phyloP scores from a whole-genome alignment of 2,329 filamentous ascomycete genomes.

The Paracoccidioides brasiliensis region DNA sequence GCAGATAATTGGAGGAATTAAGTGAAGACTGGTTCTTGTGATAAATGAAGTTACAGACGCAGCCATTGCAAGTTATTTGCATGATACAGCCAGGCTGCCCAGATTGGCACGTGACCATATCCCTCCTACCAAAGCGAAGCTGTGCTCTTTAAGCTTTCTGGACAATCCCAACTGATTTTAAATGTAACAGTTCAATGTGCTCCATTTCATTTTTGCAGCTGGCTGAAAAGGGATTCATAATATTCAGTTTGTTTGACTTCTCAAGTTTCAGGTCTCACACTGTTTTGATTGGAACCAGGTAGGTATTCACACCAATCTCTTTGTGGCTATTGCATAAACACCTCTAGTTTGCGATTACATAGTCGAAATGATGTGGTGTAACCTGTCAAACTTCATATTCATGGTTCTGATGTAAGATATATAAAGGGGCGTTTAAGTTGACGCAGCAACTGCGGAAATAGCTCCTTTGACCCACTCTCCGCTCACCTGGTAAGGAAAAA shows the following conservation, averaged over 20 bases:
- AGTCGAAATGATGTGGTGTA: not conserved
- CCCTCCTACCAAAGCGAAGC: not conserved
- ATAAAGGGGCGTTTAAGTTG: not conserved
- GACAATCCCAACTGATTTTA: not conserved
- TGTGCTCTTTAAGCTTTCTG: not conserved
- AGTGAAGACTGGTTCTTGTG: not conserved
- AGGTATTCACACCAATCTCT: not conserved
- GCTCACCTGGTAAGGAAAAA: not conserved
- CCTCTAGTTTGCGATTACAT: not conserved
- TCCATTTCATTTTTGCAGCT: not conserved
- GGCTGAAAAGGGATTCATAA: not conserved
- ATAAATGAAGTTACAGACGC: not conserved
- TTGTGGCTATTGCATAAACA: not conserved
- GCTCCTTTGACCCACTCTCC: not conserved
- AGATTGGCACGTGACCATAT: not conserved
- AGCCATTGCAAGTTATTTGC: not conserved
- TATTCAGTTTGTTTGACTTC: too few species aligned
- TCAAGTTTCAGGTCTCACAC: not conserved
- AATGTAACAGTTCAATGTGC: not conserved
- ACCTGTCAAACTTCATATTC: conserved; percentile 1
- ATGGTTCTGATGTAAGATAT: not conserved
- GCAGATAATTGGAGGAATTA: not conserved
- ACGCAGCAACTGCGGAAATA: too few species aligned
- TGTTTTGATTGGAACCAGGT: not conserved
- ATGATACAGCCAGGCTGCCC: not conserved